Conservation (phyloP, 768 basidiomycete species). For the Asterophora lycoperdoides region DNA sequence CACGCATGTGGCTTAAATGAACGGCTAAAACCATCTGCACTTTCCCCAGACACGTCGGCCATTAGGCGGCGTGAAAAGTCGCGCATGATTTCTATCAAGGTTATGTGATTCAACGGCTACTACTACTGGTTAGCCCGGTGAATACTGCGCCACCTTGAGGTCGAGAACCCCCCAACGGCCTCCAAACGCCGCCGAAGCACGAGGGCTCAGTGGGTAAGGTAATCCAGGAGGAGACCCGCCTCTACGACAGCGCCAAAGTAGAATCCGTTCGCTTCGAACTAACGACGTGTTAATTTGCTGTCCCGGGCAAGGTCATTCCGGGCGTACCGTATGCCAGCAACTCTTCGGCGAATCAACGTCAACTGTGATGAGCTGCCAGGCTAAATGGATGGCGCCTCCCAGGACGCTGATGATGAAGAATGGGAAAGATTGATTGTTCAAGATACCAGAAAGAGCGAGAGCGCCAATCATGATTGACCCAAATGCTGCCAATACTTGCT, state of each 20-base stretch:
- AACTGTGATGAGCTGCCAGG: conserved; percentile 9
- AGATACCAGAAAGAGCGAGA: conserved; percentile 22
- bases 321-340: conserved; percentile 11
- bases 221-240: conserved; percentile 3
- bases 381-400: conserved; percentile 8
- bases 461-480: conserved; percentile 20
- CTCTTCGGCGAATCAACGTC: conserved; percentile 11
- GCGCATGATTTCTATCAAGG: too few relatives aligned
- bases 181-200: too few relatives aligned
- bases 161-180: too few relatives aligned
- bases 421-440: conserved; percentile 20
- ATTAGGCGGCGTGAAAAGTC: too few relatives aligned
- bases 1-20: too few relatives aligned
- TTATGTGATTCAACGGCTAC: too few relatives aligned
- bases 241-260: conserved; percentile 10
- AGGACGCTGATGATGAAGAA: conserved; percentile 7
- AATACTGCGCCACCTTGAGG: too few relatives aligned
- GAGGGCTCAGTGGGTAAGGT: neutral
- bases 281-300: neutral
- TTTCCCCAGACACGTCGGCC: too few relatives aligned
- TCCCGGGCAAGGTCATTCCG: neutral
- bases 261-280: conserved; percentile 12
- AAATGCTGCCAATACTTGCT: conserved; percentile 42
- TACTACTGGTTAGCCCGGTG: too few relatives aligned
- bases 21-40: too few relatives aligned